These are phyloP conservation scores for Botryotinia convoluta DNA, from an alignment of 2,329 filamentous ascomycete species.

Conservation along the genomic window DNA sequence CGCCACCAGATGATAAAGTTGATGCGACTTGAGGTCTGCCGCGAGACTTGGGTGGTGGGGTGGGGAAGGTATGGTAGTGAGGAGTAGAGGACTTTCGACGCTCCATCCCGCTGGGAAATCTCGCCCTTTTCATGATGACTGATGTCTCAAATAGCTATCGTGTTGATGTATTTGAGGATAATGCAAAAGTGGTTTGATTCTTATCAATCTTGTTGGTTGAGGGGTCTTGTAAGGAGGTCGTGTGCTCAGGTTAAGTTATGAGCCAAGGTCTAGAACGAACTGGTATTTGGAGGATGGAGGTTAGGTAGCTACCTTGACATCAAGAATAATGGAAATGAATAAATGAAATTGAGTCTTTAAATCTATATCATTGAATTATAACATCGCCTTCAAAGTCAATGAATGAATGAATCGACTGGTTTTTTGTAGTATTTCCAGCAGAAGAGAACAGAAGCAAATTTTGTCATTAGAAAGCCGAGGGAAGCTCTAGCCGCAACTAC, in stretches of 20 bases:
- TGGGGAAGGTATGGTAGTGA: slow-evolving; percentile 81
- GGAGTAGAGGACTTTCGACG: slow-evolving; percentile 44
- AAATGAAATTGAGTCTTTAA: neutral
- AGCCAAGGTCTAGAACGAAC: neutral
- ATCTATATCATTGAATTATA: neutral
- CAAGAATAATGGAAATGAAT: neutral
- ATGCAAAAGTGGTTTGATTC: neutral
- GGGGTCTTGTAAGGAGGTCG: slow-evolving; percentile 8
- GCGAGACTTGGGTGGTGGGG: slow-evolving; percentile 66
- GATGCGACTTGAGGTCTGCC: slow-evolving; percentile 42
- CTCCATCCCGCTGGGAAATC: slow-evolving; percentile 26
- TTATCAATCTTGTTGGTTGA: neutral
- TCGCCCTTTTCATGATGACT: slow-evolving; percentile 12
- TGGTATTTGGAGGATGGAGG: neutral
- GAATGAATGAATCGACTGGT: neutral
- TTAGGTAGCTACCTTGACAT: neutral
- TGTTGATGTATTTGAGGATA: neutral
- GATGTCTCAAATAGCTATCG: neutral
- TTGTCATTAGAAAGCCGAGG: slow-evolving; percentile 1
- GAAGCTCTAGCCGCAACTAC: slow-evolving; percentile 6
- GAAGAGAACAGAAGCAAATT: slow-evolving; percentile 8
- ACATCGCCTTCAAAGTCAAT: neutral
- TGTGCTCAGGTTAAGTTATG: neutral
- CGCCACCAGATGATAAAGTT: slow-evolving; percentile 37
- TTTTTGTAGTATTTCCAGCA: neutral